phyloP scores from a whole-genome alignment of 2,329 filamentous ascomycete genomes.

The Erysiphe pulchra region DNA sequence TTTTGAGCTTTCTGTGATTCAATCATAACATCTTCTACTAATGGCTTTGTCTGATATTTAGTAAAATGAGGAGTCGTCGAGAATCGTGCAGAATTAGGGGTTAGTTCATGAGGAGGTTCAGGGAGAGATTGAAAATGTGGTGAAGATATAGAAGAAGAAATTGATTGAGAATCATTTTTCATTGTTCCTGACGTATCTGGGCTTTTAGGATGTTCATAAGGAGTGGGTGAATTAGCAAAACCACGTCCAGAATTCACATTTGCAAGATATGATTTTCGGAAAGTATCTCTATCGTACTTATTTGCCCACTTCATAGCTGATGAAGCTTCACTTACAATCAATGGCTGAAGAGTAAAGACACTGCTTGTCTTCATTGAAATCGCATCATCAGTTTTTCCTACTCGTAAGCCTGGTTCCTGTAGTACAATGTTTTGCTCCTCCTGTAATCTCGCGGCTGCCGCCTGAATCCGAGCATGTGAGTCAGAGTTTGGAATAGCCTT shows the following conservation, averaged over 20 bases:
- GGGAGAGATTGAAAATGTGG: too few relatives aligned
- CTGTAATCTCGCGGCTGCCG: slow-evolving; percentile 64
- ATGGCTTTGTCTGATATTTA: too few relatives aligned
- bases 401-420: slow-evolving; percentile 19
- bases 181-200: too few relatives aligned
- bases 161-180: too few relatives aligned
- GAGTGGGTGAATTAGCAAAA: slow-evolving; percentile 4
- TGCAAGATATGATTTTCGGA: slow-evolving; percentile 64
- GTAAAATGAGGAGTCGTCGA: too few relatives aligned
- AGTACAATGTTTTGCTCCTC: slow-evolving; percentile 49
- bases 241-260: slow-evolving; percentile 42
- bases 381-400: slow-evolving; percentile 28
- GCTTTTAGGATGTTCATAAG: slow-evolving; percentile 1
- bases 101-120: too few relatives aligned
- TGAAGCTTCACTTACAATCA: slow-evolving; percentile 64
- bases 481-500: slow-evolving; percentile 72
- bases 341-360: slow-evolving; percentile 64
- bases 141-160: too few relatives aligned
- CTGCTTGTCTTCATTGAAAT: slow-evolving; percentile 61
- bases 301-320: slow-evolving; percentile 93
- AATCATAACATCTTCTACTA: too few relatives aligned
- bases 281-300: slow-evolving; percentile 75
- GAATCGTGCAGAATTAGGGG: too few relatives aligned
- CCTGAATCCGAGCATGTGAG: slow-evolving; percentile 80
- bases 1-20: too few relatives aligned